Conservation (phyloP, 441 rosid species). For the Daphne laureola region DNA sequence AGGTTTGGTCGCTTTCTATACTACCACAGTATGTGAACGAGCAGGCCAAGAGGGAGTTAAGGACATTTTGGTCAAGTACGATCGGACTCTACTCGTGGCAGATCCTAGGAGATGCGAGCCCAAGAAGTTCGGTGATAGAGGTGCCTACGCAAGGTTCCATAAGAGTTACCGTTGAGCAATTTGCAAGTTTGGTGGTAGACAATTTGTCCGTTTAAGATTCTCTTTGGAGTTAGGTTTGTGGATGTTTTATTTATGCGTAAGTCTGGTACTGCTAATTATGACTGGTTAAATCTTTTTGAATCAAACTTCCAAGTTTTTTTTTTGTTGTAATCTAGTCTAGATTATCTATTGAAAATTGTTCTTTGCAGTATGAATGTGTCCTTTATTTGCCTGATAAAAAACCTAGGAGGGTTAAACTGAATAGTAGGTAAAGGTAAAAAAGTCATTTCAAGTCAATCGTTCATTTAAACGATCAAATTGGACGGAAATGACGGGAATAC, state of each 20-base stretch:
- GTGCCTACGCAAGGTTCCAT: slow-evolving; percentile 78
- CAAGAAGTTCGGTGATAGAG: slow-evolving; percentile 73
- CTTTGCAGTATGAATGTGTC: too few relatives aligned
- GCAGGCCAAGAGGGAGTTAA: slow-evolving; percentile 69
- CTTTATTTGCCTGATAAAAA: too few relatives aligned
- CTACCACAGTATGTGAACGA: slow-evolving; percentile 66
- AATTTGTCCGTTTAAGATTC: too few relatives aligned
- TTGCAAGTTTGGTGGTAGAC: too few relatives aligned
- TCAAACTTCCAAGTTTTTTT: background rate
- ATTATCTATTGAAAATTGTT: too few relatives aligned
- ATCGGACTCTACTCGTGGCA: slow-evolving; percentile 63
- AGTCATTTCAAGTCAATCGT: too few relatives aligned
- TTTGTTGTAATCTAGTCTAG: too few relatives aligned
- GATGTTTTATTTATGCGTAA: background rate
- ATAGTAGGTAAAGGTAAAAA: too few relatives aligned
- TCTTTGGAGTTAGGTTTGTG: slow-evolving; percentile 1
- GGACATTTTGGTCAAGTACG: slow-evolving; percentile 54
- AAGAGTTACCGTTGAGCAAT: slow-evolving; percentile 63
- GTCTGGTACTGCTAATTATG: background rate
- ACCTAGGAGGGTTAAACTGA: too few relatives aligned
- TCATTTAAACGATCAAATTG: too few relatives aligned
- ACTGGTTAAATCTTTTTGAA: background rate
- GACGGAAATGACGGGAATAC: too few relatives aligned
- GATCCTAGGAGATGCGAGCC: slow-evolving; percentile 79
- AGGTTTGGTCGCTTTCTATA: slow-evolving; percentile 62